Evolutionary conservation across 495 filamentous ascomycete species (phyloP), one percentile per base, ranked within the genome.

Genomic region (Xylaria bambusicola): DNA sequence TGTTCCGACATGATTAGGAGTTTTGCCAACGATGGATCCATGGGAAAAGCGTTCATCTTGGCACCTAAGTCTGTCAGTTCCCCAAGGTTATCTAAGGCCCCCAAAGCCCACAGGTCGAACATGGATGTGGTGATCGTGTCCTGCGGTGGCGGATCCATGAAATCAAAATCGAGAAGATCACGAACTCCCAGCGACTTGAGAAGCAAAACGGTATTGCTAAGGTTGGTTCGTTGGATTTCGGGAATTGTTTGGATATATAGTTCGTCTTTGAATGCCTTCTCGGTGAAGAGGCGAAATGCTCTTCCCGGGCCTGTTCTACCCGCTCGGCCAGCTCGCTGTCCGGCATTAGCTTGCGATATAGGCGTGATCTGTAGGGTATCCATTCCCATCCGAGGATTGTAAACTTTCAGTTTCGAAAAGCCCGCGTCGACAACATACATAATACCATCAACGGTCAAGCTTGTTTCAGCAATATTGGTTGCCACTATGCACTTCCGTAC

Each of bases 351-450:
- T 68, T 98, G 95, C 2, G 92, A 97, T 31, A 99, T 96, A 5
- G 95, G 95, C 3, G 95, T 99, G 58, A 99, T 97, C 66, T 98
- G 94, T 13, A 99, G 82, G 1, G 93, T 96, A 63, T 99, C 94
- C 95, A 99, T 99, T 55, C 95, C 93, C 94, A 99, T 97, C 26
- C 89, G 85, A 4, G 95, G 92, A 66, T 99, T 98, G 77, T 98
- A 99, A 12, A 98, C 95, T 68, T 99, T 99, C 56, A 99, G 80
- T 73, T 99, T 99, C 0, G 92, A 96, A 72, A 89, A 99, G 1
- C 95, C 95, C 6, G 89, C 86, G 69, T 99, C 95, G 33, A 99
- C 93, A 52, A 99, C 95, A 66, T 93, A 99, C 93, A 98, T 97
- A 66, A 99, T 98, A 60, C 95, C 95, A 64, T 99, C 95, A 9